These are phyloP conservation scores for Trichoderma koningiopsis DNA, from an alignment of 2,329 filamentous ascomycete species.

Conservation along the genomic window DNA sequence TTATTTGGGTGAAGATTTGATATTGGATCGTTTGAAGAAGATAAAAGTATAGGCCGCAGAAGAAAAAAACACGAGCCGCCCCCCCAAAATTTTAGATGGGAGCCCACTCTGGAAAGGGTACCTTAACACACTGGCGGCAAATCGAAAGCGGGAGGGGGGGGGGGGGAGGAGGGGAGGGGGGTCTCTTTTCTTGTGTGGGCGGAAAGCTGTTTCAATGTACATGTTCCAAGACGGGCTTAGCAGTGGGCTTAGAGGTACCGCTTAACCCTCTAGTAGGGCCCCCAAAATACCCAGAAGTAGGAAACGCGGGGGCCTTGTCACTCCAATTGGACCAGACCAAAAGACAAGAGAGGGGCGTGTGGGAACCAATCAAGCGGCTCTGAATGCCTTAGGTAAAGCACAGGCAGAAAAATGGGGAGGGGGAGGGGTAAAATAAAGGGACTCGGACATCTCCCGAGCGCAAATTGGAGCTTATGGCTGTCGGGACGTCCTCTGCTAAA, in stretches of 20 bases:
- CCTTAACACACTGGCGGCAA: constrained; percentile 1
- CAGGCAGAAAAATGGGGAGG: neutral
- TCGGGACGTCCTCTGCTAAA: neutral
- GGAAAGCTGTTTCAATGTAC: neutral
- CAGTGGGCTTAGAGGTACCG: neutral
- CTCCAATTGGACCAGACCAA: neutral
- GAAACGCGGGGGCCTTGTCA: constrained; percentile 12
- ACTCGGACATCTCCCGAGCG: constrained; percentile 26
- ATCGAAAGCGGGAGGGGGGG: constrained; percentile 15
- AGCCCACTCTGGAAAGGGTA: neutral
- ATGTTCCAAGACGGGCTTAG: neutral
- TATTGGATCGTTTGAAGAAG: neutral
- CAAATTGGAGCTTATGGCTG: constrained; percentile 23
- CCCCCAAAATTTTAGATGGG: constrained; percentile 8
- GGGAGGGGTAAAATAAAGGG: neutral
- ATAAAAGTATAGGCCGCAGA: neutral
- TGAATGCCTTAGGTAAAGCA: neutral
- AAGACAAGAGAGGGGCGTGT: neutral
- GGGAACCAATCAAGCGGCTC: constrained; percentile 4
- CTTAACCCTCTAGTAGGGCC: neutral
- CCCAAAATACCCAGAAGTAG: neutral
- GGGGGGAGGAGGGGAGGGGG: neutral
- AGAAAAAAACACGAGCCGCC: constrained; percentile 6
- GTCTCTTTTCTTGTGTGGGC: neutral
- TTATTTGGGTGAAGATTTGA: neutral